Evolutionary conservation across 768 basidiomycete genomes (phyloP), one percentile per base, ranked within the genome.

Genomic region (Mycena kentingensis): DNA sequence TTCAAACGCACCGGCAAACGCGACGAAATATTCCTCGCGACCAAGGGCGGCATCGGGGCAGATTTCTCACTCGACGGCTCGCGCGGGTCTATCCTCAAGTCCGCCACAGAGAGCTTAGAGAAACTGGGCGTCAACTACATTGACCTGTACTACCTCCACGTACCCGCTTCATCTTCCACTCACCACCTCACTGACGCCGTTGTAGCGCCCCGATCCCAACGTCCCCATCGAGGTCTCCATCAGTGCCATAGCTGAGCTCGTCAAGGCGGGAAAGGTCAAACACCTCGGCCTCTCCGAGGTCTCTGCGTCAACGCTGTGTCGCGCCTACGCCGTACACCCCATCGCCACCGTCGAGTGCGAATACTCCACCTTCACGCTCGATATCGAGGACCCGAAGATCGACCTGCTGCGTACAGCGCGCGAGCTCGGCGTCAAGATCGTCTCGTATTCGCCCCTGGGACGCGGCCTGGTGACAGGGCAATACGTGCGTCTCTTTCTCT

Each of bases 21-120:
- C 5, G 55, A 55, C 32, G 65, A 77, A 22, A 77, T 80, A 24
- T 80, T 79, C 66, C 70, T 80, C 24, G 76, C 75, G 2, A 78
- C 77, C 31, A 80, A 80, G 62, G 77, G 77, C 38, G 76, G 77
- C 2, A 58, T 61, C 2, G 51, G 70, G 16, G 42, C 16, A n/a
- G 7, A 32, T 27, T 22, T 58, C 65, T 26, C 35, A 1, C 18
- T 54, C 35, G n/a, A 49, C 18, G 73, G 73, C 22, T 66, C 66
- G 12, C 64, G 71, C 0, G 49, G 65, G 25, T 67, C 72, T 46
- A 67, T 66, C 16, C 61, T 58, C 1, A 51, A 66, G 43, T 58
- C 65, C 0, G 48, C 67, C 29, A 62, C 70, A 16, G 56, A 19
- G 41, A 71, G 72, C 0, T 62, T 78, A 24, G 43, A 60, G 35